Conservation (phyloP, 129 eudicot species). For the Apium graveolens region DNA sequence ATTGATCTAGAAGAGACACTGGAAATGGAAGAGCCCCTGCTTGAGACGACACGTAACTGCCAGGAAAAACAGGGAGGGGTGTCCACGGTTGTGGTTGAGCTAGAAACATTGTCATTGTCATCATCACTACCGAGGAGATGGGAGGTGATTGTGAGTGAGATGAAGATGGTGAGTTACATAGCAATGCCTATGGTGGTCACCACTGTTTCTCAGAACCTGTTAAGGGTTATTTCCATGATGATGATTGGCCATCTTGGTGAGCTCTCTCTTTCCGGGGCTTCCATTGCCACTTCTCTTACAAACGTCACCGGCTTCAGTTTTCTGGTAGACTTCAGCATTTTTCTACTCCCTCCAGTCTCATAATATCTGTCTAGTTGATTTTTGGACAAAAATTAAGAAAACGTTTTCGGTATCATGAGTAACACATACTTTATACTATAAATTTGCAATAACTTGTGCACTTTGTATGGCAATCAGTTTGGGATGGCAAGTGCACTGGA, state of each 20-base stretch:
- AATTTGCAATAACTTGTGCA: not conserved
- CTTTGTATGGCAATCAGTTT: conserved; percentile 18
- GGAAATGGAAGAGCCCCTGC: not conserved
- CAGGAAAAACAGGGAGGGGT: not conserved
- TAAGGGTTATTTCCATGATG: conserved; percentile 23
- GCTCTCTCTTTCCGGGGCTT: conserved; percentile 23
- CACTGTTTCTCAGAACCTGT: conserved; percentile 23
- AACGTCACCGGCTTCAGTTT: conserved; percentile 27
- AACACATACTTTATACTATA: no score
- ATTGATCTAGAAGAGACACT: not conserved
- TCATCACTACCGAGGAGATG: not conserved
- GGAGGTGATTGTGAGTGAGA: not conserved
- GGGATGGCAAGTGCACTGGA: conserved; percentile 52
- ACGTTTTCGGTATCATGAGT: not conserved
- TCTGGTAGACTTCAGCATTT: not conserved
- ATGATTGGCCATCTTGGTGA: conserved; percentile 30
- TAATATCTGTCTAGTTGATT: no score
- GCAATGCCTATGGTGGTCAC: conserved; percentile 33
- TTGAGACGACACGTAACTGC: not conserved
- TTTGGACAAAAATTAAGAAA: no score
- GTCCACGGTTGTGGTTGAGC: not conserved
- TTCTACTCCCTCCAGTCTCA: no score
- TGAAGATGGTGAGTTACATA: conserved; percentile 14
- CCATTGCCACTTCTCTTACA: conserved; percentile 30
- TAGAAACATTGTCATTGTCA: not conserved